Evolutionary conservation across 106 monocot genomes (phyloP).

Genomic region (Hemerocallis citrina): DNA sequence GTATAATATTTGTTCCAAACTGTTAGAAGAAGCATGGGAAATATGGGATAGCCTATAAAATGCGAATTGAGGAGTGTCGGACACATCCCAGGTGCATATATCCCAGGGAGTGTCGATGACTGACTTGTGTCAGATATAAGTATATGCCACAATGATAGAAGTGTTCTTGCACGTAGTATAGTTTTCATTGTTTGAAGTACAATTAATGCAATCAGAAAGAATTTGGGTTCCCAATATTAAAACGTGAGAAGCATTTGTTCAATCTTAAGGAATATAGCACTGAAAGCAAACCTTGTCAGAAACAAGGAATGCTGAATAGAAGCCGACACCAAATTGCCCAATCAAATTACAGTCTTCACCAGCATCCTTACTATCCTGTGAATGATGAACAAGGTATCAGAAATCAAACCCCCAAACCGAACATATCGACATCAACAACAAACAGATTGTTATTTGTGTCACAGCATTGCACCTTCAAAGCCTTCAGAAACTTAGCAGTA

Average conservation of each 20-base stretch:
- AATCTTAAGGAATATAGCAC: not conserved
- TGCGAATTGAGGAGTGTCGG: no score
- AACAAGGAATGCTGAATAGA: constrained; percentile 97
- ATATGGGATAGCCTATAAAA: no score
- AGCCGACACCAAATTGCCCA: constrained; percentile 98
- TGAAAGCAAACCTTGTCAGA: constrained; percentile 54
- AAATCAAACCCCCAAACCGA: not conserved
- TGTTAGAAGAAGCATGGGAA: no score
- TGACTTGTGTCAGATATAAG: no score
- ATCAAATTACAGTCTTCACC: constrained; percentile 85
- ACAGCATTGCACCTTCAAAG: constrained; percentile 56
- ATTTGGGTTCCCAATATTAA: not conserved
- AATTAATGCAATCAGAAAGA: not conserved
- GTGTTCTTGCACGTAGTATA: no score
- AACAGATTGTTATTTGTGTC: no score
- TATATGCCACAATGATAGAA: no score
- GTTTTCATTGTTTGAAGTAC: not conserved
- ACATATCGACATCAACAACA: not conserved
- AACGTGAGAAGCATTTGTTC: not conserved
- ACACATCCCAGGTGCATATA: no score
- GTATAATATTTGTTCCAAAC: no score
- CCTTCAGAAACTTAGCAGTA: constrained; percentile 91
- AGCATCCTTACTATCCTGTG: constrained; percentile 87
- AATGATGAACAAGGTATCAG: not conserved
- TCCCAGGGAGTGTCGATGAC: no score